Evolutionary conservation across 331 rosid species (phyloP).

Genomic region (Malus hybrid): DNA sequence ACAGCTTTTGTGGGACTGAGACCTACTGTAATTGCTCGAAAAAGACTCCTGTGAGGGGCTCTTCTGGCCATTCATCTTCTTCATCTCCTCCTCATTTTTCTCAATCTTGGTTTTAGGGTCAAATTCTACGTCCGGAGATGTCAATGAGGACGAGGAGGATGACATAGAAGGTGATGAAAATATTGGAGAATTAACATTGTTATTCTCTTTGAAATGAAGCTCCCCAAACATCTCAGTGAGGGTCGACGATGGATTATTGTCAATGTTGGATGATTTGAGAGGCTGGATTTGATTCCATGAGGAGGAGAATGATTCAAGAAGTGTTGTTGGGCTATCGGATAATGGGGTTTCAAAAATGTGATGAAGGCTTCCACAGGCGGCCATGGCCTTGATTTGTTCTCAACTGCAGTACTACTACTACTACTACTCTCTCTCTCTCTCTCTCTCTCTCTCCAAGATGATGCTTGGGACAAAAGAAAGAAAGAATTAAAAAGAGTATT

Average conservation of each 20-base stretch:
- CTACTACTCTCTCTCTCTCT: background rate
- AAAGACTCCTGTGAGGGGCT: conserved; percentile 13
- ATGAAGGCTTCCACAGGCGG: conserved; percentile 75
- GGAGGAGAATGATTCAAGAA: conserved; percentile 53
- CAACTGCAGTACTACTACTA: background rate
- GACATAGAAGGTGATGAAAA: background rate
- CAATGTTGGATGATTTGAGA: conserved; percentile 1
- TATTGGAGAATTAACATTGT: background rate
- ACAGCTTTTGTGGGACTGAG: conserved; percentile 30
- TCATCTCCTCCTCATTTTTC: conserved; percentile 8
- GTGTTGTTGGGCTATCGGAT: conserved; percentile 55
- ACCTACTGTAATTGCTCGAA: conserved; percentile 13
- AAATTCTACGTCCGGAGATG: background rate
- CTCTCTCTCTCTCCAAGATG: background rate
- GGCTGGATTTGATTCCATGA: conserved; percentile 51
- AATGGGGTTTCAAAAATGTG: conserved; percentile 64
- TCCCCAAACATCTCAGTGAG: conserved; percentile 80
- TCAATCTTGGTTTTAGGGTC: background rate
- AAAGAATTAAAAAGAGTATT: background rate
- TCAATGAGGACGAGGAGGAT: background rate
- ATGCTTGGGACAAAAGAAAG: background rate
- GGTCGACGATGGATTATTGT: conserved; percentile 17
- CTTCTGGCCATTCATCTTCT: background rate
- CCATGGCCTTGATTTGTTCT: conserved; percentile 30
- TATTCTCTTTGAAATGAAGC: conserved; percentile 70